Conservation (phyloP, 495 filamentous ascomycete species). For the Penicillium alfredii region DNA sequence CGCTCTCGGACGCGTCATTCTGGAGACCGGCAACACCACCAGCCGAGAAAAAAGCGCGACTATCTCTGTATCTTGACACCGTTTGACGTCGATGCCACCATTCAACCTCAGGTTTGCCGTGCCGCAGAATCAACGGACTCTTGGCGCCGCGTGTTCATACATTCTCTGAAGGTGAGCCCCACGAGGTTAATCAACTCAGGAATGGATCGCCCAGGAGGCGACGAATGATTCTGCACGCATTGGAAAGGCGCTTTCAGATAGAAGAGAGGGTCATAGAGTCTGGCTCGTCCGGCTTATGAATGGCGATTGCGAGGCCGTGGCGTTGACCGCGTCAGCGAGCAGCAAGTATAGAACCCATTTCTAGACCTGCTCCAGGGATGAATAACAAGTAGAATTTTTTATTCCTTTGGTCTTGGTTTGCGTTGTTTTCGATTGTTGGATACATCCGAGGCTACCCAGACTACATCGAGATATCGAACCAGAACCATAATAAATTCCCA, state of each 20-base stretch:
- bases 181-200: conserved; percentile 17
- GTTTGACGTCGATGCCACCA: too few relatives aligned
- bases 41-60: not conserved
- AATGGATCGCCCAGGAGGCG: conserved; percentile 8
- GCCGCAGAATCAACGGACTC: not conserved
- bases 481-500: too few relatives aligned
- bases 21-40: not conserved
- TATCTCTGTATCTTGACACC: too few relatives aligned
- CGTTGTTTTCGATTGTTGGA: too few relatives aligned
- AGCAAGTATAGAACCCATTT: too few relatives aligned
- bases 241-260: conserved; percentile 4
- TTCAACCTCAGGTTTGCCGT: too few relatives aligned
- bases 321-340: too few relatives aligned
- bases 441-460: too few relatives aligned
- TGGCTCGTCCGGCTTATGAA: not conserved
- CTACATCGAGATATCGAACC: too few relatives aligned
- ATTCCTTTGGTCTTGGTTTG: too few relatives aligned
- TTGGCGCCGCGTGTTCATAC: conserved; percentile 17
- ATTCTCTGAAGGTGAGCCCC: conserved; percentile 5
- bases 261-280: not conserved
- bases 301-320: conserved; percentile 1
- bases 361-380: too few relatives aligned
- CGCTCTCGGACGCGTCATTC: not conserved
- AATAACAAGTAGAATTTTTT: too few relatives aligned
- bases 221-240: conserved; percentile 5